Percentiles rank a stretch among this genome's conserved stretches.
Evolutionary conservation across 225 moss, liverwort and hornwort genomes (phyloP).

Genomic region (Climacium dendroides): DNA sequence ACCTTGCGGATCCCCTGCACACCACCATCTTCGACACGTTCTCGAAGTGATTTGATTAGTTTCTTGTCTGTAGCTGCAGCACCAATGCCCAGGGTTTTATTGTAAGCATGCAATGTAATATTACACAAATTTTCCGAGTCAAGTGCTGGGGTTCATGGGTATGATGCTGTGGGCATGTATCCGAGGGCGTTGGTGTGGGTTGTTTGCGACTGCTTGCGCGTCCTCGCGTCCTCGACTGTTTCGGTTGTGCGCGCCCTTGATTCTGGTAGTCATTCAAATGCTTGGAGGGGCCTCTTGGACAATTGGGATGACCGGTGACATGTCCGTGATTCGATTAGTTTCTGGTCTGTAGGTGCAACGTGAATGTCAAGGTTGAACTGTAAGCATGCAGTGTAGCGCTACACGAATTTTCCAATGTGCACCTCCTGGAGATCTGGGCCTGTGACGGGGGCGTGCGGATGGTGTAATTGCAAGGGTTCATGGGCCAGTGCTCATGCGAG

Average conservation of each 20-base stretch:
- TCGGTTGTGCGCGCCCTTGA: not conserved
- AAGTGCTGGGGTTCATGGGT: not conserved
- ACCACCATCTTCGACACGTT: conserved; percentile 99
- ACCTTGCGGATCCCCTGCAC: conserved; percentile 94
- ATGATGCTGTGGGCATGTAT: not conserved
- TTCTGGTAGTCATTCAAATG: not conserved
- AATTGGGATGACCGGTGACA: not conserved
- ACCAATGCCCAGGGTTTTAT: not conserved
- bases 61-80: not conserved
- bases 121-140: conserved; percentile 13
- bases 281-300: not conserved
- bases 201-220: not conserved
- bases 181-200: not conserved
- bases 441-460: not conserved
- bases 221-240: not conserved
- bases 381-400: not conserved
- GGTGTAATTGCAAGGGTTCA: not conserved
- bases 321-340: no score
- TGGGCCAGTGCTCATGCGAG: not conserved
- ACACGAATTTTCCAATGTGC: not conserved
- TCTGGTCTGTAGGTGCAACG: not conserved
- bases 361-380: not conserved
- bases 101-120: conserved; percentile 37
- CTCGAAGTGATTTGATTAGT: conserved; percentile 55
- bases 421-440: not conserved